These are phyloP conservation scores for Cajanus cajan DNA, from an alignment of 306 rosid genomes.

Conservation along the genomic window DNA sequence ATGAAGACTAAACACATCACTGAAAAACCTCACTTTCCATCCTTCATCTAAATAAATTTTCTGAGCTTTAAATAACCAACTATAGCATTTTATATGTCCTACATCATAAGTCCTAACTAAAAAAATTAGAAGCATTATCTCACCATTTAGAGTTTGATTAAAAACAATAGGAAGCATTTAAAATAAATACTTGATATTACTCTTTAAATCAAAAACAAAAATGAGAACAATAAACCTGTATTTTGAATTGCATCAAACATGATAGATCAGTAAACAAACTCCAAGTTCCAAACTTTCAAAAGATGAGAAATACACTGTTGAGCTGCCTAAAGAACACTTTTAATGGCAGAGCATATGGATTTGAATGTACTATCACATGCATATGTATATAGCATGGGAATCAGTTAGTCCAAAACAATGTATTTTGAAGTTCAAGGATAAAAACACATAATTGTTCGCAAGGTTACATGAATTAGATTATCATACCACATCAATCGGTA, in stretches of 20 bases:
- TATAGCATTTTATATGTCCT: background rate
- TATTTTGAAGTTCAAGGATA: background rate
- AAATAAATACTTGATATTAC: background rate
- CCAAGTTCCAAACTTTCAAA: background rate
- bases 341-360: background rate
- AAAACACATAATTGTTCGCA: background rate
- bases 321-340: constrained; percentile 8
- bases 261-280: constrained; percentile 1
- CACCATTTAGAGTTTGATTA: background rate
- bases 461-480: constrained; percentile 28
- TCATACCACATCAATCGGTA: constrained; percentile 95
- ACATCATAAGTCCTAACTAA: background rate
- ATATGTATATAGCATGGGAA: background rate
- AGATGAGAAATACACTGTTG: background rate
- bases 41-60: constrained; percentile 10
- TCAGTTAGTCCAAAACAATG: background rate
- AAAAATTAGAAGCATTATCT: background rate
- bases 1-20: background rate
- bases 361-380: constrained; percentile 23
- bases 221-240: constrained; percentile 3
- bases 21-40: constrained; percentile 1
- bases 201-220: constrained; percentile 9
- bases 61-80: background rate
- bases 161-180: background rate
- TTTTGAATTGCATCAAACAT: background rate